Percentiles rank a stretch among this genome's conserved stretches.
These are phyloP conservation scores for Thymus mandschuricus DNA, from an alignment of 257 asterid species.

Conservation along the genomic window DNA sequence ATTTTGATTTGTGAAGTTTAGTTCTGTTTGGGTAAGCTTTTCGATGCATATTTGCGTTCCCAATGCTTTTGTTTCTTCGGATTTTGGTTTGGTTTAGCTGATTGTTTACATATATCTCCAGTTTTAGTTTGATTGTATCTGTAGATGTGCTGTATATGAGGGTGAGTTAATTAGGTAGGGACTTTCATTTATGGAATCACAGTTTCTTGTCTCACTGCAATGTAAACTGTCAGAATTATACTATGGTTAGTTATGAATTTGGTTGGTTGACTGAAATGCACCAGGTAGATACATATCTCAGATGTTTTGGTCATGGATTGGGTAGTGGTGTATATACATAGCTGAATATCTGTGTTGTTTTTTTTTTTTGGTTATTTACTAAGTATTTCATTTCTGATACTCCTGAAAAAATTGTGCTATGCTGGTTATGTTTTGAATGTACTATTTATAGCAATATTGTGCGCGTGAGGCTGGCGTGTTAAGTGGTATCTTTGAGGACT, in stretches of 20 bases:
- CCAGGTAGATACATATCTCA: not conserved
- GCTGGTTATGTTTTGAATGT: not conserved
- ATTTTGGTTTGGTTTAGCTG: not conserved
- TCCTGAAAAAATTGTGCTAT: not conserved
- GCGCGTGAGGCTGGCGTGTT: not conserved
- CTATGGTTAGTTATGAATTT: not conserved
- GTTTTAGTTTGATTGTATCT: not conserved
- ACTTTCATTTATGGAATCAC: slow-evolving; percentile 5
- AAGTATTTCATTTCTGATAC: not conserved
- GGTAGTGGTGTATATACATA: not conserved
- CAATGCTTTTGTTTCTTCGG: not conserved
- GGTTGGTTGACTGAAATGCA: not conserved
- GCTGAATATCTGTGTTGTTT: not conserved
- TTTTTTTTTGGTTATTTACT: not conserved
- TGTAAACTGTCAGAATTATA: slow-evolving; percentile 4
- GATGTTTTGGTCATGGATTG: not conserved
- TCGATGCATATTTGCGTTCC: not conserved
- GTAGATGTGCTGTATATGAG: slow-evolving; percentile 24
- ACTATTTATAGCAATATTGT: not conserved
- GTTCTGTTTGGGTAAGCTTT: not conserved
- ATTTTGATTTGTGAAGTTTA: slow-evolving; percentile 25
- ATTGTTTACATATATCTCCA: not conserved
- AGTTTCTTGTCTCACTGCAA: slow-evolving; percentile 15
- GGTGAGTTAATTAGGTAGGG: slow-evolving; percentile 25
- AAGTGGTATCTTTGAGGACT: slow-evolving; percentile 7